phyloP scores from a whole-genome alignment of 2,329 filamentous ascomycete genomes.

The Fusarium chaquense region DNA sequence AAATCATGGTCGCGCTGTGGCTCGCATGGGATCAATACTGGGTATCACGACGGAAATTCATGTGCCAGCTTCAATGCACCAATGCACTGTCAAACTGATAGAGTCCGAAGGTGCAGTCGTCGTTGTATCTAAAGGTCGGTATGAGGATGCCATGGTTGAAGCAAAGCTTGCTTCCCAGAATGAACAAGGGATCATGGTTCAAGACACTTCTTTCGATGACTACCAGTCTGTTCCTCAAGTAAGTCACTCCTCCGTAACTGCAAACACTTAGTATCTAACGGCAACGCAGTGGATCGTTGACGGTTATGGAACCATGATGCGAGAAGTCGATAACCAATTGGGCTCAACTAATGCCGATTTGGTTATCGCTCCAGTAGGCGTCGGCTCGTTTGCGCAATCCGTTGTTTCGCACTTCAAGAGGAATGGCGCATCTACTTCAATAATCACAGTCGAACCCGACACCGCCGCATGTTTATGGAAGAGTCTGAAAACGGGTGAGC shows the following conservation, averaged over 20 bases:
- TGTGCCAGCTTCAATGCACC: constrained; percentile 70
- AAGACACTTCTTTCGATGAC: constrained; percentile 75
- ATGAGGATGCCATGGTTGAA: constrained; percentile 70
- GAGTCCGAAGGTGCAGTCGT: constrained; percentile 72
- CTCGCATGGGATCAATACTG: constrained; percentile 73
- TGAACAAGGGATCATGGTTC: constrained; percentile 67
- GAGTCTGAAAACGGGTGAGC: constrained; percentile 62
- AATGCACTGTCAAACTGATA: constrained; percentile 66
- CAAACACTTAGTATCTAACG: background rate
- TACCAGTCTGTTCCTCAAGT: constrained; percentile 74
- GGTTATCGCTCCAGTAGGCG: constrained; percentile 75
- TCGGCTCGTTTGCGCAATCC: constrained; percentile 78
- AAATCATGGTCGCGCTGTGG: constrained; percentile 81
- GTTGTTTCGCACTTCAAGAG: constrained; percentile 74
- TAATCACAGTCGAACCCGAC: constrained; percentile 79
- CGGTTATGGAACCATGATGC: constrained; percentile 79
- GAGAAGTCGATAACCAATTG: constrained; percentile 73
- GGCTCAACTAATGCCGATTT: constrained; percentile 56
- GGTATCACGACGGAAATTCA: constrained; percentile 68
- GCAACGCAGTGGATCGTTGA: constrained; percentile 75
- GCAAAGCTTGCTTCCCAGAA: constrained; percentile 59
- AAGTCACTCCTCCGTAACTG: constrained; percentile 1
- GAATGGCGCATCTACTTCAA: constrained; percentile 44
- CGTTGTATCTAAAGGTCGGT: constrained; percentile 66
- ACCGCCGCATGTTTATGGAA: constrained; percentile 70